Base-by-base conservation (phyloP, 148 eudicot genomes). In the Chenopodium berlandieri region DNA sequence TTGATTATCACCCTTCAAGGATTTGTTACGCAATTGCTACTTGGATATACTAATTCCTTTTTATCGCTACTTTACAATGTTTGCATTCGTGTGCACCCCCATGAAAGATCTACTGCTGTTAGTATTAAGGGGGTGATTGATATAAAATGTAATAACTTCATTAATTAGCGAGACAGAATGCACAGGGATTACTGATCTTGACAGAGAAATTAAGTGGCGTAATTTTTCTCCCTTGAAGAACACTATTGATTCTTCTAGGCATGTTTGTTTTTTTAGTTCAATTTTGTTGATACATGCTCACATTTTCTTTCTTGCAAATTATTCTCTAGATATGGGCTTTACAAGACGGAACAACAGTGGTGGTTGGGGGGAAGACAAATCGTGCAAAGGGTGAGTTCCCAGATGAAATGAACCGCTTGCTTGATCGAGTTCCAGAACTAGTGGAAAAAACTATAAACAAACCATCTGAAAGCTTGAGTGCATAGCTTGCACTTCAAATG, bases 361-460 rank as follows among this genome's bases (percentile, higher is more conserved):
- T 94, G 30, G 75, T 97, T 46, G 98, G 99, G 64, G 99, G 99
- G 74, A 96, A 94, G 88, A 91, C 98, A n/a, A 96, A 96, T 86
- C 89, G 98, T 71, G 97, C 97, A 78, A 94, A 94, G 88, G 88
- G 75, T 66, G 97, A 90, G 84, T 92, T 94, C 81, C 90, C 98
- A 1, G 92, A 89, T 4, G 91, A 92, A 82, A 81, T 97, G 82
- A 91, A 97, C 82, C 60, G 78, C 78, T 84, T 92, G 83, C 91
- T 97, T 30, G 91, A 97, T 89, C 89, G 86, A 47, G 97, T 94
- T 74, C 99, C 99, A 22, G 99, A 95, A 81, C 80, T 93, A 62
- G 89, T 94, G 54, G 91, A 92, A 60, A 83, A 86, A 31, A 78
- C 91, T 82, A 65, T 83, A 74, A 40, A 71, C 32, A 78, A 69